Conservation (phyloP, 805 yeast genomes). For the Monosporozyma servazzii region DNA sequence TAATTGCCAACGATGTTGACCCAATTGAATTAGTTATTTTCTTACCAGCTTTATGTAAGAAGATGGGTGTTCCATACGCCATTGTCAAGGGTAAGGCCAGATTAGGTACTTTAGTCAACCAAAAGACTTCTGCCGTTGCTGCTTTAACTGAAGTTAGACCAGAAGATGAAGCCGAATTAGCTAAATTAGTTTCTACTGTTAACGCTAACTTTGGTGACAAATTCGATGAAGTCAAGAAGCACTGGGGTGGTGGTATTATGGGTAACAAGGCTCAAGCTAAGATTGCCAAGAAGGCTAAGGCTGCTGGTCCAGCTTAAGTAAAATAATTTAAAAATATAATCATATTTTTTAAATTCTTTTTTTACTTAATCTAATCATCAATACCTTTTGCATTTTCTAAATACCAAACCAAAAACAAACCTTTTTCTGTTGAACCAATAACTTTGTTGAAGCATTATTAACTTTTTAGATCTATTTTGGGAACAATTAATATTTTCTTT, state of each 20-base stretch:
- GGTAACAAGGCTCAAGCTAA: constrained; percentile 90
- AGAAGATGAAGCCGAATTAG: constrained; percentile 91
- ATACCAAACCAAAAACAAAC: background rate
- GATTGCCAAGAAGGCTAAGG: constrained; percentile 65
- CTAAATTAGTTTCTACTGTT: constrained; percentile 86
- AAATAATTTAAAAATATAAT: too few relatives aligned
- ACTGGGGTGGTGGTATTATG: constrained; percentile 99
- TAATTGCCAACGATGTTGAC: constrained; percentile 98
- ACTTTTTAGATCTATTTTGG: background rate
- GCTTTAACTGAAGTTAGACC: constrained; percentile 92
- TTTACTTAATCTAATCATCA: background rate
- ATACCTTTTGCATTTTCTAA: background rate
- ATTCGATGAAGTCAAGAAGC: constrained; percentile 93
- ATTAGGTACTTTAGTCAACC: constrained; percentile 94
- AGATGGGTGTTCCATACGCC: constrained; percentile 99
- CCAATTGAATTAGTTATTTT: constrained; percentile 96
- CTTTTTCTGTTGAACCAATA: background rate
- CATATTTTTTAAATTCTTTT: background rate
- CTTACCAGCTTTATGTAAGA: constrained; percentile 98
- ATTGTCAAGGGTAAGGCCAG: constrained; percentile 98
- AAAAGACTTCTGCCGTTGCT: constrained; percentile 95
- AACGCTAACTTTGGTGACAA: constrained; percentile 88
- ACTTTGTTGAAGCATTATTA: constrained; percentile 9
- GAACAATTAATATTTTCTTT: background rate
- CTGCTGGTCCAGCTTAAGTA: constrained; percentile 24